Conservation (phyloP, 202 grass and related monocot genomes). For the Dendrocalamus latiflorus region DNA sequence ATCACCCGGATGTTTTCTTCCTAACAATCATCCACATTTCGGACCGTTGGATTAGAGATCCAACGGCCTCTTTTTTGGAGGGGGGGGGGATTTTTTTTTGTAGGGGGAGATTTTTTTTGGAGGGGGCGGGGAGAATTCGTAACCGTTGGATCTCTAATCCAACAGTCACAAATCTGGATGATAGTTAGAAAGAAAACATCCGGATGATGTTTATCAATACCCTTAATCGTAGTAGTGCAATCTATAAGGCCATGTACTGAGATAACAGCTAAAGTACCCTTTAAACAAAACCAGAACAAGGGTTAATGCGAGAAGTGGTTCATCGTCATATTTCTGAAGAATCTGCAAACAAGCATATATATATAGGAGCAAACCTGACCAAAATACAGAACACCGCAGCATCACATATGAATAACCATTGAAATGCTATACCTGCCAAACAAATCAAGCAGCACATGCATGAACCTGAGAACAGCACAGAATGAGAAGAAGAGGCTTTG, state of each 20-base stretch:
- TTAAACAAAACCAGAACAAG: background rate
- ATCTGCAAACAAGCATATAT: background rate
- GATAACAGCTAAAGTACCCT: background rate
- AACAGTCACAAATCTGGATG: too few species aligned
- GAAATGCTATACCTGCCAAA: background rate
- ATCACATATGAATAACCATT: background rate
- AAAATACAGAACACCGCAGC: background rate
- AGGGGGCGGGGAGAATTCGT: too few species aligned
- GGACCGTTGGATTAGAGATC: too few species aligned
- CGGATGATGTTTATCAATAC: too few species aligned
- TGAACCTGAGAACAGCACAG: background rate
- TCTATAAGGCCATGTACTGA: background rate
- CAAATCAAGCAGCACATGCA: background rate
- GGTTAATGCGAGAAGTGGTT: background rate
- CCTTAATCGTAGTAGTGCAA: background rate
- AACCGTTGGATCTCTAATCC: too few species aligned
- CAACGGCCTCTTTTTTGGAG: too few species aligned
- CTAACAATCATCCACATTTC: too few species aligned
- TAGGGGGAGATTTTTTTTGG: too few species aligned
- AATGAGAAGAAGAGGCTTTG: conserved; percentile 55
- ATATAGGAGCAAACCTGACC: background rate
- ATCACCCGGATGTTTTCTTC: too few species aligned
- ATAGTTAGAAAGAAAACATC: too few species aligned
- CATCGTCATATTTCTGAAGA: background rate
- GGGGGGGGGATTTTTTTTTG: too few species aligned